Evolutionary conservation across 345 rosid genomes (phyloP).

Genomic region (Pelargonium nanum): DNA sequence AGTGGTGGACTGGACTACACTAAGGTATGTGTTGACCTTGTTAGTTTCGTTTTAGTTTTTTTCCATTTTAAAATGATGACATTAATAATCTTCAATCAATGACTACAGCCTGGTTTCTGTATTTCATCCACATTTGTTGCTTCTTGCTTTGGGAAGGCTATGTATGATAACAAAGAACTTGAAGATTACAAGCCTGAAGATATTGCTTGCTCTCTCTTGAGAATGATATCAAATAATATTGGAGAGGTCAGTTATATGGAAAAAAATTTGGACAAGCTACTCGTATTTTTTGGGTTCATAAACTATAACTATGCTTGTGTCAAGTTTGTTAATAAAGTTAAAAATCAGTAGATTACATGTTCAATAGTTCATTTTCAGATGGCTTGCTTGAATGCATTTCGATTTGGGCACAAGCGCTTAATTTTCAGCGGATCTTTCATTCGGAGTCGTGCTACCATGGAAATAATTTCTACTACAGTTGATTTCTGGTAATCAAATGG

Average conservation of each 20-base stretch:
- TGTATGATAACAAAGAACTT: slow-evolving; percentile 53
- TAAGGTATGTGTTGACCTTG: slow-evolving; percentile 29
- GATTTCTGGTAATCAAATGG: slow-evolving; percentile 45
- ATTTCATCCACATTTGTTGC: slow-evolving; percentile 68
- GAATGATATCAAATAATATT: slow-evolving; percentile 79
- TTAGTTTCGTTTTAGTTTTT: background rate
- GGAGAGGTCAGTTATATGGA: slow-evolving; percentile 50
- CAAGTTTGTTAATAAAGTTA: background rate
- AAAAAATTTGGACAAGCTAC: background rate
- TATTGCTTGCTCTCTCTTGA: slow-evolving; percentile 54
- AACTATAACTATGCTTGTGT: background rate
- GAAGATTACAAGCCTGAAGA: slow-evolving; percentile 73
- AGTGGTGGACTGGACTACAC: slow-evolving; percentile 68
- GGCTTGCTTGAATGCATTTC: slow-evolving; percentile 69
- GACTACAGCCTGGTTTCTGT: too few species aligned
- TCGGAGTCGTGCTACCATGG: slow-evolving; percentile 67
- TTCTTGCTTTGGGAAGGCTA: slow-evolving; percentile 82
- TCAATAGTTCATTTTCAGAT: slow-evolving; percentile 26
- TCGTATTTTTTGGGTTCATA: background rate
- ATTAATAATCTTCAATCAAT: background rate
- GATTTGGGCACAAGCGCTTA: slow-evolving; percentile 67
- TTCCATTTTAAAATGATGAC: too few species aligned
- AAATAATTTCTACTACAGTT: slow-evolving; percentile 69
- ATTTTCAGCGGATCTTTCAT: slow-evolving; percentile 78
- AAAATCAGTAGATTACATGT: background rate